Conservation (phyloP, 257 asterid genomes). For the Gardenia jasminoides region DNA sequence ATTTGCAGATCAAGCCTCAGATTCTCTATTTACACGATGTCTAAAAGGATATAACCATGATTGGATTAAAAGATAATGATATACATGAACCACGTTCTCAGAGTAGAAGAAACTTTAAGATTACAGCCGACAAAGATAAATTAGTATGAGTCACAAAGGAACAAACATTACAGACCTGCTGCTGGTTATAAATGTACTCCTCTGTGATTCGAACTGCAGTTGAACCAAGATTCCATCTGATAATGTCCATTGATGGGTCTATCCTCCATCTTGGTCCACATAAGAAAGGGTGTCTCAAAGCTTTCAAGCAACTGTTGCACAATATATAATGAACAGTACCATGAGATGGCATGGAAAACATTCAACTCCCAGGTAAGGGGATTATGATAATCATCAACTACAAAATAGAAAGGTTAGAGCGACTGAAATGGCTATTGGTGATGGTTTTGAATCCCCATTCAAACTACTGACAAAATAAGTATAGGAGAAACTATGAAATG, state of each 20-base stretch:
- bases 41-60: not conserved
- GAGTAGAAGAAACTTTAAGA: not conserved
- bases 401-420: not conserved
- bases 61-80: not conserved
- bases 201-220: slow-evolving; percentile 88
- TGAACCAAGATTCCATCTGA: slow-evolving; percentile 96
- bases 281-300: slow-evolving; percentile 93
- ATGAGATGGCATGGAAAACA: not conserved
- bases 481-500: not conserved
- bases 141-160: not conserved
- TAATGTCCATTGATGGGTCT: slow-evolving; percentile 76
- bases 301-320: slow-evolving; percentile 70
- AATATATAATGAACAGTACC: not conserved
- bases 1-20: not conserved
- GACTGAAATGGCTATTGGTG: not conserved
- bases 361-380: not conserved
- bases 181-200: slow-evolving; percentile 88
- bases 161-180: slow-evolving; percentile 60
- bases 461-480: not conserved
- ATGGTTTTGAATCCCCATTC: not conserved
- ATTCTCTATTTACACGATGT: not conserved
- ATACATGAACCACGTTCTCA: not conserved
- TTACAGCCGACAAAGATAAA: not conserved
- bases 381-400: not conserved
- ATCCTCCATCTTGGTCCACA: slow-evolving; percentile 99